Evolutionary conservation across 495 filamentous ascomycete genomes (phyloP), one percentile per base, ranked within the genome.

Genomic region (Hypoxylon crocopeplum): DNA sequence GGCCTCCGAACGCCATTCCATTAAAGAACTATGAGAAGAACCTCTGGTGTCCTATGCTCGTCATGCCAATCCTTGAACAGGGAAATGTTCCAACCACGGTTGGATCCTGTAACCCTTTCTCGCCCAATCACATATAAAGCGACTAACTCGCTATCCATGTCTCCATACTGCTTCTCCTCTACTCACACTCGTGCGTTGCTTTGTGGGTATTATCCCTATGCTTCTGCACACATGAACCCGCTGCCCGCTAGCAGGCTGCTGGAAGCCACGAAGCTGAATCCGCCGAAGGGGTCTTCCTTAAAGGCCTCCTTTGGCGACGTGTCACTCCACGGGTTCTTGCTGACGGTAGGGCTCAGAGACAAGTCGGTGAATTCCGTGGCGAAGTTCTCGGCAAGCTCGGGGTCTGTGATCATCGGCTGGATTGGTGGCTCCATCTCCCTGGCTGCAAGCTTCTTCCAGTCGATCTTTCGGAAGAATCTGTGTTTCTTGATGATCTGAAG

Each of bases 301-400:
- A 57, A 60, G 51, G 47, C 53, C 6, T 63, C 71, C 56, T 74
- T 73, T 24, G 70, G 70, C 50, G 66, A 70, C 25, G 45, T 47
- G 37, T 56, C 52, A 34, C 65, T 59, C 69, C 65, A 71, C 34
- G 56, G 64, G 41, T 69, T 75, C 47, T 62, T 75, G 62, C 63
- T 74, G 12, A 87, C 65, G 0, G 88, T 79, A 5, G 92, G 91
- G 64, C 90, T 94, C 17, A 98, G 74, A 5, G 89, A 82, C 54
- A 97, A 63, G 42, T 88, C 83, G 6, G 94, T 98, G 69, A 98
- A 98, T 52, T 96, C 91, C 0, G 69, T 73, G 2, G 87, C 83
- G 73, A 98, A 98, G 72, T 98, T 98, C 82, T 98, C 94, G 1
- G 94, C 94, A 7, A 96, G 78, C 65, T 93, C 91, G 0, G 95